phyloP scores from a whole-genome alignment of 495 filamentous ascomycete species.

The Bathelium albidoporum region DNA sequence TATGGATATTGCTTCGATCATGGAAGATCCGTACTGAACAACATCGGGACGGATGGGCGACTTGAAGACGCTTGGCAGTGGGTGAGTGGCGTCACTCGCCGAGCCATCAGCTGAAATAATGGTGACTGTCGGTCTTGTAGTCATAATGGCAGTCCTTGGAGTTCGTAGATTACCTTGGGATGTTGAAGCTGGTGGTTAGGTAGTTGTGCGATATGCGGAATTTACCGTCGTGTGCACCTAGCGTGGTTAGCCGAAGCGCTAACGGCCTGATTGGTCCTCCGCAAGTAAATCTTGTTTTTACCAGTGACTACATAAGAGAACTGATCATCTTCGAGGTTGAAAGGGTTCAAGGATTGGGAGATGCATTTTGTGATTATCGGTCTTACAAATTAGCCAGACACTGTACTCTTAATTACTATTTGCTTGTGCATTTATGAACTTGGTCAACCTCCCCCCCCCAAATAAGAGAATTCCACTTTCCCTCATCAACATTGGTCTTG shows the following conservation, averaged over 20 bases:
- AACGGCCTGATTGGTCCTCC: background rate
- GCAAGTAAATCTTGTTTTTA: no score
- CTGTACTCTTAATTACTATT: no score
- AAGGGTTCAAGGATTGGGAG: no score
- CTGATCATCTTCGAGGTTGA: no score
- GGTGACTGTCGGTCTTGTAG: slow-evolving; percentile 87
- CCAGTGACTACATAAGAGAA: no score
- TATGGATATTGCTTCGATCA: slow-evolving; percentile 12
- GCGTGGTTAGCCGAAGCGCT: background rate
- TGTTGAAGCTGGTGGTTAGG: background rate
- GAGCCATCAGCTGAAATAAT: slow-evolving; percentile 88
- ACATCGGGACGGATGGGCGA: slow-evolving; percentile 97
- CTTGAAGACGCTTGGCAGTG: slow-evolving; percentile 89
- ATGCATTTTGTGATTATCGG: no score
- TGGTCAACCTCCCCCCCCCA: no score
- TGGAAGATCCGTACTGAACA: slow-evolving; percentile 61
- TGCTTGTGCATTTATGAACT: no score
- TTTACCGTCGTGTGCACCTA: background rate
- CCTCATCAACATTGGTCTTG: no score
- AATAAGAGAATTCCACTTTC: no score
- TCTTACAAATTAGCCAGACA: no score
- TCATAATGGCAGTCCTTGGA: slow-evolving; percentile 48
- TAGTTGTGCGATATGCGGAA: background rate
- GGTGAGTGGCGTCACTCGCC: slow-evolving; percentile 72
- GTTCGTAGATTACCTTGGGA: background rate